phyloP scores from a whole-genome alignment of 805 yeast genomes.

The Teunomyces cretensis region DNA sequence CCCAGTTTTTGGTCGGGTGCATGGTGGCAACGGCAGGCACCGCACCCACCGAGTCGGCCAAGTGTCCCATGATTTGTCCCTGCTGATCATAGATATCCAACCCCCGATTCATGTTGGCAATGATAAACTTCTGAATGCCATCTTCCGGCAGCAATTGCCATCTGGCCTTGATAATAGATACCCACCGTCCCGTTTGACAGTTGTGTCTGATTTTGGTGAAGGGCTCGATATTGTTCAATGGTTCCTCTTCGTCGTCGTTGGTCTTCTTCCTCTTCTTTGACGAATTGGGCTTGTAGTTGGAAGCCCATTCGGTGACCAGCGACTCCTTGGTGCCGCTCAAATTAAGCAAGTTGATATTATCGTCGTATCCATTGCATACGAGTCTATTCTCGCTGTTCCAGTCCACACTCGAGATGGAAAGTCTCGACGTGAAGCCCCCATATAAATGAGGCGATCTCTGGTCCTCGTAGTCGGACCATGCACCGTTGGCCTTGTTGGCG shows the following conservation, averaged over 20 bases:
- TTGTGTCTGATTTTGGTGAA: constrained; percentile 71
- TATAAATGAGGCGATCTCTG: constrained; percentile 47
- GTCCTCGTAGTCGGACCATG: constrained; percentile 59
- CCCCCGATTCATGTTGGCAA: constrained; percentile 89
- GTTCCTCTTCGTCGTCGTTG: constrained; percentile 16
- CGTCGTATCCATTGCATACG: constrained; percentile 93
- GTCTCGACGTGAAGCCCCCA: constrained; percentile 68
- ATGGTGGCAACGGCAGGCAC: constrained; percentile 88
- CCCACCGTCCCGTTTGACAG: constrained; percentile 98
- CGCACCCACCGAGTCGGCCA: constrained; percentile 69
- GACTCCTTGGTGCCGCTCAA: constrained; percentile 37
- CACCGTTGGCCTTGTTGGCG: constrained; percentile 33
- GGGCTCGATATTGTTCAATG: constrained; percentile 53
- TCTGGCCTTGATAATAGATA: constrained; percentile 80
- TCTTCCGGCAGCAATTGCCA: constrained; percentile 81
- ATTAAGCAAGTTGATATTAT: constrained; percentile 69
- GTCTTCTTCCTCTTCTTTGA: constrained; percentile 10
- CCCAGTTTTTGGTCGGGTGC: constrained; percentile 88
- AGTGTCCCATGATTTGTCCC: constrained; percentile 78
- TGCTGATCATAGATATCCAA: constrained; percentile 77
- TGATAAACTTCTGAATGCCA: constrained; percentile 76
- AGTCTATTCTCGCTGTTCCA: constrained; percentile 70
- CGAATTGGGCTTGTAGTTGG: constrained; percentile 13
- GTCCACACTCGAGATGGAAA: constrained; percentile 82
- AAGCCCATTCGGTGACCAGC: constrained; percentile 25